Evolutionary conservation across 805 yeast species (phyloP).

Genomic region (Candida bentonensis): DNA sequence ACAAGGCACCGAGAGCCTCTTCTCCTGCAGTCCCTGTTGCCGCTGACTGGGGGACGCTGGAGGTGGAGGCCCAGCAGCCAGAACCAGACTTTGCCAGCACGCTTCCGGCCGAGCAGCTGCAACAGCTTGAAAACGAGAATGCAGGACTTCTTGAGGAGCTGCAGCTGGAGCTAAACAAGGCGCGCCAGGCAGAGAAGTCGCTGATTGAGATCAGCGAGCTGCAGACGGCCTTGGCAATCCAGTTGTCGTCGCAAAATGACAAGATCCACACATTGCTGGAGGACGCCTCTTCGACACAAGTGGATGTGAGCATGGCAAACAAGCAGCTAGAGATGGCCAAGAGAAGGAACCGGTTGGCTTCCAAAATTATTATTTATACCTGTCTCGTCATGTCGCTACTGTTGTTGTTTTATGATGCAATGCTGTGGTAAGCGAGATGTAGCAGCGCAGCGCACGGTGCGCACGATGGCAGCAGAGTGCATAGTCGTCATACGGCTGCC

Average conservation of each 20-base stretch:
- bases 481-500: too few relatives aligned
- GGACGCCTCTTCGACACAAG: constrained; percentile 51
- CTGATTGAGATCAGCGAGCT: constrained; percentile 52
- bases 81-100: not conserved
- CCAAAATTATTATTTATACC: constrained; percentile 39
- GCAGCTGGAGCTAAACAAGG: constrained; percentile 22
- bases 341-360: constrained; percentile 45
- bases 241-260: constrained; percentile 58
- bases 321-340: constrained; percentile 55
- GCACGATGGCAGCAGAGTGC: too few relatives aligned
- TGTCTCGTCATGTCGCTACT: constrained; percentile 44
- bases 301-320: constrained; percentile 61
- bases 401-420: constrained; percentile 29
- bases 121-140: constrained; percentile 22
- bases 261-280: constrained; percentile 49
- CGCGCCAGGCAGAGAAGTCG: constrained; percentile 25
- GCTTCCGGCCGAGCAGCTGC: constrained; percentile 10
- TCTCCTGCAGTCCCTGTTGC: not conserved
- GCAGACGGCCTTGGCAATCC: constrained; percentile 61
- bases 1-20: constrained; percentile 2
- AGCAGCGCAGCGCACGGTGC: too few relatives aligned
- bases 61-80: constrained; percentile 4
- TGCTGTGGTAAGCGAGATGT: constrained; percentile 9
- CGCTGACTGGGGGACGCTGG: not conserved
- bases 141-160: constrained; percentile 23